Evolutionary conservation across 305 asterid species (phyloP).

Genomic region (Salvia sclarea): DNA sequence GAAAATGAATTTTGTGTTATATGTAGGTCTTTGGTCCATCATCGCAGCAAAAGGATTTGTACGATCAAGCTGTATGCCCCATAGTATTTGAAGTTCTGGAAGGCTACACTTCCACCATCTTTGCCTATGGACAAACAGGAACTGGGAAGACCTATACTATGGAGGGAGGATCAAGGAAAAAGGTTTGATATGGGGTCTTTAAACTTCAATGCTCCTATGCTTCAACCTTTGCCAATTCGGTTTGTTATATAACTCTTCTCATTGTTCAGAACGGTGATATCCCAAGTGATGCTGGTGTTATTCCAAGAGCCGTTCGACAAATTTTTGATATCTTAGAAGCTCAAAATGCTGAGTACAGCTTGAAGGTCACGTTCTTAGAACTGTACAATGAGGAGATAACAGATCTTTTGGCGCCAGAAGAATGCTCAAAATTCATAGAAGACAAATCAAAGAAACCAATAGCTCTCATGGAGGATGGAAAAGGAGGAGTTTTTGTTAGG

Average conservation of each 20-base stretch:
- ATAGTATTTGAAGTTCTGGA: conserved; percentile 89
- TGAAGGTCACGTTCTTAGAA: conserved; percentile 95
- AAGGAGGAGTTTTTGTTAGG: conserved; percentile 93
- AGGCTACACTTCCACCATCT: conserved; percentile 96
- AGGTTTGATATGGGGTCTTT: conserved; percentile 44
- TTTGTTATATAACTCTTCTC: conserved; percentile 33
- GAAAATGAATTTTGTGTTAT: conserved; percentile 23
- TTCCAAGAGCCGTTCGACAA: conserved; percentile 94
- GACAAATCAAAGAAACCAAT: conserved; percentile 97
- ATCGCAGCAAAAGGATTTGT: conserved; percentile 90
- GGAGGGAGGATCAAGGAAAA: conserved; percentile 99
- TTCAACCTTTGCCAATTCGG: background rate
- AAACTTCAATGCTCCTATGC: background rate
- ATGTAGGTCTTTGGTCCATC: conserved; percentile 91
- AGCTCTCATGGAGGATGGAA: conserved; percentile 98
- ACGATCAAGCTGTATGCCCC: conserved; percentile 83
- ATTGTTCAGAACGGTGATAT: conserved; percentile 84
- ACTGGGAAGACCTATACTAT: conserved; percentile 97
- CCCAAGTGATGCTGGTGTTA: conserved; percentile 97
- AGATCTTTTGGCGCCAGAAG: conserved; percentile 97
- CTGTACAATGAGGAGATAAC: conserved; percentile 94
- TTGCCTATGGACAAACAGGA: conserved; percentile 99
- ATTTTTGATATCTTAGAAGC: conserved; percentile 89
- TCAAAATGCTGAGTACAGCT: conserved; percentile 84
- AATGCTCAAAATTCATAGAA: conserved; percentile 59